Evolutionary conservation across 1,284 basidiomycete genomes (phyloP), one percentile per base, ranked within the genome.

Genomic region (Papiliotrema terrestris): DNA sequence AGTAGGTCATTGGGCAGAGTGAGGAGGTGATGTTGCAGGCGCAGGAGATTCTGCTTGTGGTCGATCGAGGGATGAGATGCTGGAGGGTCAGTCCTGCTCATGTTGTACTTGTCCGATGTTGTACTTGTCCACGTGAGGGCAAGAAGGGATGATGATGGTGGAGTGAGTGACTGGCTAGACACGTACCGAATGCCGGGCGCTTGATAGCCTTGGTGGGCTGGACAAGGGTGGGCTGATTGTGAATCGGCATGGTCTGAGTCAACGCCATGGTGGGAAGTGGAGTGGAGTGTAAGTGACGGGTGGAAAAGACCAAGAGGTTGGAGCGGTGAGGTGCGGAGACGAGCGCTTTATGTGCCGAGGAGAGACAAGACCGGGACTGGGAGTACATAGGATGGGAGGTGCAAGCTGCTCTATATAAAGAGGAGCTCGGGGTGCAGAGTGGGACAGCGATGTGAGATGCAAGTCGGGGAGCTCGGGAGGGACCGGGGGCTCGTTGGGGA

Each of bases 21-120:
- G 35, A 56, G 58, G 44, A 76, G 68, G 56, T 71, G 68, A 39
- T 63, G 54, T 56, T 72, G 63, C 51, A 73, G 68, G 29, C 74
- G 64, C 22, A 69, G 65, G 39, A 76, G 67, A 54, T 68, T 61
- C 58, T 76, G 74, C 49, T 63, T 56, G 9, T 59, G 44, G 22
- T 52, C 55, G 52, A 60, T 55, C 26, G 19, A 13, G 17, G 69
- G 64, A 44, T 62, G 45, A 52, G 43, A 49, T 60, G 46, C 42
- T 39, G 36, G 8, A 22, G 15, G n/a, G 38, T 50, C 37, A 54
- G 50, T 26, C 6, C 29, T 5, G 29, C 29, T 32, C 29, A 32
- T 32, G 29, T 32, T 11, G n/a, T n/a, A n/a, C n/a, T n/a, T n/a
- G n/a, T n/a, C n/a, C n/a, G n/a, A n/a, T n/a, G n/a, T n/a, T n/a